A percentile compares a stretch with the other conserved stretches of the same genome.
These are phyloP conservation scores for Drechmeria coniospora DNA, from an alignment of 2,329 filamentous ascomycete genomes.

Conservation along the genomic window DNA sequence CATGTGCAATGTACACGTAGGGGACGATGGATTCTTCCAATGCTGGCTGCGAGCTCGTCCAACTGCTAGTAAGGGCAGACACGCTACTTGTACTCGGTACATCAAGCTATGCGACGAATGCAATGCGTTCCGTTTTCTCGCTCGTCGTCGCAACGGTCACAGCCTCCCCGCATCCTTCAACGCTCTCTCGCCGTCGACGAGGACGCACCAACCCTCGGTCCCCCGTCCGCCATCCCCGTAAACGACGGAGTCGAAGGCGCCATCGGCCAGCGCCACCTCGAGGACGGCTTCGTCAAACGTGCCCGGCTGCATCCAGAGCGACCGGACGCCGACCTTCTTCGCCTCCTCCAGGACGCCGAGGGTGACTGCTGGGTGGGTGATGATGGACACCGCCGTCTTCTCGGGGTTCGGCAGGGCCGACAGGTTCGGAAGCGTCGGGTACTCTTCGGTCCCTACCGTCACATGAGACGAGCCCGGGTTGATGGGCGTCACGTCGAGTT, in stretches of 20 bases:
- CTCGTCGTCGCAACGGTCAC: slow-evolving; percentile 9
- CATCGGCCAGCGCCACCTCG: slow-evolving; percentile 45
- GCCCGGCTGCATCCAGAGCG: slow-evolving; percentile 84
- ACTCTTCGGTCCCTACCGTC: slow-evolving; percentile 37
- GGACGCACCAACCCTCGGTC: slow-evolving; percentile 69
- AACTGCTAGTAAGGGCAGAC: no score
- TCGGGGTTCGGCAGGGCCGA: slow-evolving; percentile 47
- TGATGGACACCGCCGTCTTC: slow-evolving; percentile 66
- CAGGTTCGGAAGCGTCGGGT: slow-evolving; percentile 51
- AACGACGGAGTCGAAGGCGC: slow-evolving; percentile 53
- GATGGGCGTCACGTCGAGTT: slow-evolving; percentile 64
- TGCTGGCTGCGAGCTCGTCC: no score
- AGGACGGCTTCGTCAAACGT: slow-evolving; percentile 68
- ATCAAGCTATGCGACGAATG: no score
- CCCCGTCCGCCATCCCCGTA: slow-evolving; percentile 48
- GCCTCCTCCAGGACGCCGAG: slow-evolving; percentile 63
- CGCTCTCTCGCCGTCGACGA: slow-evolving; percentile 65
- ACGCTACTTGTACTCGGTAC: no score
- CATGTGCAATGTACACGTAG: no score
- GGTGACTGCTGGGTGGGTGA: slow-evolving; percentile 73
- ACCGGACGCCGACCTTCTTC: slow-evolving; percentile 52
- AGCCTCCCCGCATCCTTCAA: slow-evolving; percentile 41
- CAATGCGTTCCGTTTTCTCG: no score
- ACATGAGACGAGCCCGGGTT: slow-evolving; percentile 60
- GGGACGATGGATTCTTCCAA: no score